A percentile compares a stretch with the other conserved stretches of the same genome.
Evolutionary conservation across 192 early-diverging fungal genomes (phyloP).

Genomic region (Entophlyctis luteolus): DNA sequence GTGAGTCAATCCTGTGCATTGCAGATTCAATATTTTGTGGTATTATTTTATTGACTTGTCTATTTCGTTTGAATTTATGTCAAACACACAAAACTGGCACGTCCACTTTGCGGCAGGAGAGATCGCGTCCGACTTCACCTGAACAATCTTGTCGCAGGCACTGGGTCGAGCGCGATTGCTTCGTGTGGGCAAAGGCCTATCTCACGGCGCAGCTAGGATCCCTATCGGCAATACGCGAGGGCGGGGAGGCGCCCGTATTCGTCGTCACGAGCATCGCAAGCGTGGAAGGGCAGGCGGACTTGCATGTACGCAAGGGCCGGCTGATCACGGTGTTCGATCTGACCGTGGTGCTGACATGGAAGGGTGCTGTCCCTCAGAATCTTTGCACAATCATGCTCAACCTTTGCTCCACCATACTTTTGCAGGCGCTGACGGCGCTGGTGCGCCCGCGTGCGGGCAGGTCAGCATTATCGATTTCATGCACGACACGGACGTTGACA

Average conservation of each 20-base stretch:
- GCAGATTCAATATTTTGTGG: too few relatives aligned
- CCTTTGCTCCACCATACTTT: too few relatives aligned
- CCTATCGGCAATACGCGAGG: too few relatives aligned
- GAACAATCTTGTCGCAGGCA: slow-evolving; percentile 37
- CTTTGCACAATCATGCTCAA: too few relatives aligned
- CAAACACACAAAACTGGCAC: background rate
- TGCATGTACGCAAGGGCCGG: slow-evolving; percentile 91
- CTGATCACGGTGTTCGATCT: slow-evolving; percentile 91
- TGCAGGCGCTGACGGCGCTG: slow-evolving; percentile 41
- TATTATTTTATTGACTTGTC: too few relatives aligned
- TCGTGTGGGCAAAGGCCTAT: slow-evolving; percentile 82
- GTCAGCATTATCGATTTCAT: slow-evolving; percentile 84
- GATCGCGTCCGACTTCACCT: too few relatives aligned
- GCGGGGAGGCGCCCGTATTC: slow-evolving; percentile 54
- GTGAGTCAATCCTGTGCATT: too few relatives aligned
- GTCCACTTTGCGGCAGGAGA: background rate
- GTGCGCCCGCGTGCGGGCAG: slow-evolving; percentile 62
- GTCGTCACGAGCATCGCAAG: slow-evolving; percentile 56
- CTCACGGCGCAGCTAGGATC: slow-evolving; percentile 63
- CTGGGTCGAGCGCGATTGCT: slow-evolving; percentile 88
- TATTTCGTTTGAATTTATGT: background rate
- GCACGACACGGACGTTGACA: slow-evolving; percentile 76
- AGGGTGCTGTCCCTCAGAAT: slow-evolving; percentile 29
- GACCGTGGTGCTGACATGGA: slow-evolving; percentile 70
- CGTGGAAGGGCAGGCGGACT: slow-evolving; percentile 78